Evolutionary conservation across 225 moss, liverwort and hornwort genomes (phyloP).

Genomic region (Asterella californica): DNA sequence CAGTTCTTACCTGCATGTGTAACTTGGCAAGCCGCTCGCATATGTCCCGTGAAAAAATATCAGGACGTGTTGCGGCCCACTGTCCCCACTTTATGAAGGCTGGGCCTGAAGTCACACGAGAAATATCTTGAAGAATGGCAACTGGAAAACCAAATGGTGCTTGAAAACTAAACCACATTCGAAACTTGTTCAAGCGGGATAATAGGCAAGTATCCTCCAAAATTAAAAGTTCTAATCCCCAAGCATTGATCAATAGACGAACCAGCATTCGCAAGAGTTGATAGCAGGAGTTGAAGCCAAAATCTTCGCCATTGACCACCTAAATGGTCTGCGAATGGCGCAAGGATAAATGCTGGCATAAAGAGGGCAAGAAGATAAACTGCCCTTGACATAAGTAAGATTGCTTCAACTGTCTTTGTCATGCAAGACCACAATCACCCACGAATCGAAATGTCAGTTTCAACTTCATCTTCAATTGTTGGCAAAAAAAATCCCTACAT

Average conservation of each 20-base stretch:
- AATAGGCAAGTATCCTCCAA: background rate
- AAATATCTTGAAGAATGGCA: background rate
- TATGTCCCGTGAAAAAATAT: constrained; percentile 76
- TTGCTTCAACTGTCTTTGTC: constrained; percentile 95
- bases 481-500: too few relatives aligned
- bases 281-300: constrained; percentile 68
- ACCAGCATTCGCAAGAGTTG: constrained; percentile 75
- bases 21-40: constrained; percentile 77
- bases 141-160: too few relatives aligned
- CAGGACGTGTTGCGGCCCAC: constrained; percentile 95
- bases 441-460: constrained; percentile 40
- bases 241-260: constrained; percentile 13
- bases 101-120: constrained; percentile 50
- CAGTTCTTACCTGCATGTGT: constrained; percentile 69
- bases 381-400: constrained; percentile 61
- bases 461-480: background rate
- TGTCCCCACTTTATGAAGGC: constrained; percentile 99
- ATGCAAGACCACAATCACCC: constrained; percentile 53
- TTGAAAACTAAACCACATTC: too few relatives aligned
- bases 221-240: background rate
- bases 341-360: constrained; percentile 60
- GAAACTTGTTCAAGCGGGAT: background rate
- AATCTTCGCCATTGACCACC: constrained; percentile 47
- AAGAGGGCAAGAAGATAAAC: constrained; percentile 74
- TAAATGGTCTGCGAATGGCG: constrained; percentile 42